Base-by-base conservation (phyloP, 1,284 basidiomycete species). In the Sanguinoderma infundibulare region DNA sequence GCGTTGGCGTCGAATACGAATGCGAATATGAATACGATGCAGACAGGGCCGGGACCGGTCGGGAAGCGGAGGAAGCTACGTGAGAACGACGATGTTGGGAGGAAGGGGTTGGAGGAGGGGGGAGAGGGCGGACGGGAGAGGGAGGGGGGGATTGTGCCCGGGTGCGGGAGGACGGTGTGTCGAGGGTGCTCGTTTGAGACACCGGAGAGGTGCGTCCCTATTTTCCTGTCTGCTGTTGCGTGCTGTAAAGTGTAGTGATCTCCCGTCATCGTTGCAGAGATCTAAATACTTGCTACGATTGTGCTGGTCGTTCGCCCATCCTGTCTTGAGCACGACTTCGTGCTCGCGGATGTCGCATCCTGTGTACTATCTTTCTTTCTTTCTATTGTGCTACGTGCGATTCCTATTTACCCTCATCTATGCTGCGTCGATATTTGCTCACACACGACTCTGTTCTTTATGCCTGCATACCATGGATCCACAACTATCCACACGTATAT, bases 141-240 rank as follows among this genome's bases (percentile, higher is more conserved):
- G n/a, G 30, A 58, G 17, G 54, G 59, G 2, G 60, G 57, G 10
- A 50, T 63, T 14, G n/a, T 59, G 50, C 65, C 69, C 1, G 74
- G 75, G 7, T 77, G 75, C 52, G 75, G 73, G 42, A 67, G 73
- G 53, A 64, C 57, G n/a, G 54, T 77, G n/a, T 77, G 75, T 54
- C 67, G 69, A 44, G 68, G 62, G 8, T 77, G 75, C 46, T 74
- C 72, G 53, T 62, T 72, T 17, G 75, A 77, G 59, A 69, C 68
- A 35, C 59, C 69, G 6, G 66, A 70, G 44, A 75, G 72, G 75
- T 76, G 51, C 55, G 71, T 61, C 9, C 7, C 32, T 22, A 28
- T 8, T 17, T 34, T 32, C 15, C 28, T 32, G 6, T 10, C 32
- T 12, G 1, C 40, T 20, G 4, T 17, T 46, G 15, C 24, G 5